A percentile compares a stretch with the other conserved stretches of the same genome.
Conservation (phyloP, 495 filamentous ascomycete species). For the Cercophora scortea region DNA sequence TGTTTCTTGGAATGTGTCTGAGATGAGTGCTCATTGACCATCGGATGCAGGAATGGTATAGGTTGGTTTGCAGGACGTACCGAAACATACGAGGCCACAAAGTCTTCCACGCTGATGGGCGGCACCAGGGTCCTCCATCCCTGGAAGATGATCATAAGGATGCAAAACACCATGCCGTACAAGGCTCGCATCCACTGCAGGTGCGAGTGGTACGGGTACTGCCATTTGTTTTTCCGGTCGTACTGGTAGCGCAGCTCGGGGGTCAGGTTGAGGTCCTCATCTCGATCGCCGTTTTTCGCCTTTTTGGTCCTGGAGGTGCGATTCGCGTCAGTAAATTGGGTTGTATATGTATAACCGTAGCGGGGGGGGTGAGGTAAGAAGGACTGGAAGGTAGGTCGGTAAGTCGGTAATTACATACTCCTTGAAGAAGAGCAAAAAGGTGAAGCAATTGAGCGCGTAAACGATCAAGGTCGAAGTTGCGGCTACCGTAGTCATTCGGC, state of each 20-base stretch:
- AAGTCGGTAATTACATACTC: constrained; percentile 9
- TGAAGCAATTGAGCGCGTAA: constrained; percentile 29
- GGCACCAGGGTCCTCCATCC: constrained; percentile 29
- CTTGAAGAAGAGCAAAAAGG: constrained; percentile 26
- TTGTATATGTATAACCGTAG: background rate
- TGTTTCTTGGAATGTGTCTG: background rate
- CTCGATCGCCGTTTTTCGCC: background rate
- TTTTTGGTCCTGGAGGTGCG: background rate
- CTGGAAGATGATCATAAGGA: constrained; percentile 30
- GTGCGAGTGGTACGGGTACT: constrained; percentile 33
- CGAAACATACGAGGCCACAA: constrained; percentile 32
- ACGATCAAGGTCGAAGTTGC: constrained; percentile 27
- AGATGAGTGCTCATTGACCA: background rate
- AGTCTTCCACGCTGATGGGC: constrained; percentile 22
- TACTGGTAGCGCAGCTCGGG: background rate
- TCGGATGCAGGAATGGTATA: background rate
- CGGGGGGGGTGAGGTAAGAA: no score
- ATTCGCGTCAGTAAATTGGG: background rate
- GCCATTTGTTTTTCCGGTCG: background rate
- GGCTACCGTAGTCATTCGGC: constrained; percentile 21
- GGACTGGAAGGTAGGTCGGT: background rate
- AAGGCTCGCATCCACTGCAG: constrained; percentile 27
- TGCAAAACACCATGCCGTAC: constrained; percentile 26
- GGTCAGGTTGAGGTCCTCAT: background rate
- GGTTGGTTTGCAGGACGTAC: constrained; percentile 15